These are phyloP conservation scores for Sporothrix globosa DNA, from an alignment of 2,329 filamentous ascomycete genomes.

Conservation along the genomic window DNA sequence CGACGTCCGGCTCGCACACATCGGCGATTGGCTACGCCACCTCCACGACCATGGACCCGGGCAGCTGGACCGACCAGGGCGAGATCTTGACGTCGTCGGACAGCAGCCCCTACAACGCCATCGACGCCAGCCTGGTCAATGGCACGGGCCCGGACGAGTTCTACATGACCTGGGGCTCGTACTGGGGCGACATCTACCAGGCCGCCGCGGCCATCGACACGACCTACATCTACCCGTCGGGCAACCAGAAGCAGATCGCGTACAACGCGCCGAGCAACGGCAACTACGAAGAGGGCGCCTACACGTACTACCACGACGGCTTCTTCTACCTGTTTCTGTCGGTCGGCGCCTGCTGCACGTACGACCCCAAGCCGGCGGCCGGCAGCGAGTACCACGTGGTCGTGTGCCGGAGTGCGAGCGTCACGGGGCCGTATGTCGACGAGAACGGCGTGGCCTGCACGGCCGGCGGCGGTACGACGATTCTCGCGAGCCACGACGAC, in stretches of 20 bases:
- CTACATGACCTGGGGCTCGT: conserved; percentile 49
- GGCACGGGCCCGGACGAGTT: conserved; percentile 50
- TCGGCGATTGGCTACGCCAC: conserved; percentile 43
- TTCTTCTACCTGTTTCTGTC: conserved; percentile 70
- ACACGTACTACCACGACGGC: conserved; percentile 56
- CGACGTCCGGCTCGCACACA: conserved; percentile 61
- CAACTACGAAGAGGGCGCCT: conserved; percentile 58
- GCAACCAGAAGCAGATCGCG: conserved; percentile 28
- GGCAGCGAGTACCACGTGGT: conserved; percentile 64
- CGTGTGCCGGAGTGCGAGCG: conserved; percentile 61
- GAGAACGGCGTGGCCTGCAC: conserved; percentile 56
- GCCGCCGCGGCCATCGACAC: conserved; percentile 54
- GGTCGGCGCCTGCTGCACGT: conserved; percentile 49
- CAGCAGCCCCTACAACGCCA: conserved; percentile 56
- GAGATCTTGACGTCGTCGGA: conserved; percentile 54
- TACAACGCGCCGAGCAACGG: conserved; percentile 28
- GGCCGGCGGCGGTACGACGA: conserved; percentile 59
- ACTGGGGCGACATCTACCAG: conserved; percentile 65
- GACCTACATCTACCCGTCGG: conserved; percentile 35
- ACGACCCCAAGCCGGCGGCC: conserved; percentile 22
- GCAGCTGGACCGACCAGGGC: conserved; percentile 64
- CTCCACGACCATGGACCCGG: conserved; percentile 51
- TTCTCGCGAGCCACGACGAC: conserved; percentile 59
- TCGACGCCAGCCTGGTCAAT: conserved; percentile 61
- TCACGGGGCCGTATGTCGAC: conserved; percentile 62